phyloP scores from a whole-genome alignment of 1,284 basidiomycete genomes.

The Boletellus sp. region DNA sequence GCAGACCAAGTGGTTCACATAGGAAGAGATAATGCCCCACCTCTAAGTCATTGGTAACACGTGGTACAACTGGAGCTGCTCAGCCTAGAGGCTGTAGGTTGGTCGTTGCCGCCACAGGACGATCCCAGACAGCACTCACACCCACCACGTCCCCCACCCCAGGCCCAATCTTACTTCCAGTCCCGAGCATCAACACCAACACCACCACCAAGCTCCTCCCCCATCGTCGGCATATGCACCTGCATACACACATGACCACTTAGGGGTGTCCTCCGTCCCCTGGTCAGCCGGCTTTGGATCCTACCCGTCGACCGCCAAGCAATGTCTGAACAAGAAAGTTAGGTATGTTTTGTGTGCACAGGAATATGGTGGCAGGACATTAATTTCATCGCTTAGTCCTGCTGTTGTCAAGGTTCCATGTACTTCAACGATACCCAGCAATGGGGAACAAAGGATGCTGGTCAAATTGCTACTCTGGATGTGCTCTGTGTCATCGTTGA shows the following conservation, averaged over 20 bases:
- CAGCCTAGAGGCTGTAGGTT: slow-evolving; percentile 31
- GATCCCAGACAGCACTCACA: slow-evolving; percentile 3
- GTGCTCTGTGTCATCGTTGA: slow-evolving; percentile 99
- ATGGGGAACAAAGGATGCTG: slow-evolving; percentile 97
- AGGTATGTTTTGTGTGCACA: slow-evolving; percentile 56
- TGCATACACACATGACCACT: no score
- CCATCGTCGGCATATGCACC: not conserved
- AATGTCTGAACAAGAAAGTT: slow-evolving; percentile 89
- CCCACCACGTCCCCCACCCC: no score
- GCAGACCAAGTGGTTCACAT: no score
- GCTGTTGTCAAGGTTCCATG: slow-evolving; percentile 91
- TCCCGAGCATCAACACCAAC: not conserved
- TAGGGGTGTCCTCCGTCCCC: not conserved
- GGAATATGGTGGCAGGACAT: no score
- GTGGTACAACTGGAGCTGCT: slow-evolving; percentile 5
- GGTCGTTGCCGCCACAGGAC: slow-evolving; percentile 22
- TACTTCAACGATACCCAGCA: slow-evolving; percentile 99
- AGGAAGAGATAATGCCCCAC: no score
- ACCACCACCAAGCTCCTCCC: not conserved
- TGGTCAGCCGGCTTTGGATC: not conserved
- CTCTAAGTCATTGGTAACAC: no score
- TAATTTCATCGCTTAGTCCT: slow-evolving; percentile 44
- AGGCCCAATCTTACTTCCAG: not conserved
- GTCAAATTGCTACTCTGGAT: slow-evolving; percentile 94
- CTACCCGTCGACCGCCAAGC: slow-evolving; percentile 58